Evolutionary conservation across 2,329 filamentous ascomycete species (phyloP).

Genomic region (Fonsecaea pugnacius): DNA sequence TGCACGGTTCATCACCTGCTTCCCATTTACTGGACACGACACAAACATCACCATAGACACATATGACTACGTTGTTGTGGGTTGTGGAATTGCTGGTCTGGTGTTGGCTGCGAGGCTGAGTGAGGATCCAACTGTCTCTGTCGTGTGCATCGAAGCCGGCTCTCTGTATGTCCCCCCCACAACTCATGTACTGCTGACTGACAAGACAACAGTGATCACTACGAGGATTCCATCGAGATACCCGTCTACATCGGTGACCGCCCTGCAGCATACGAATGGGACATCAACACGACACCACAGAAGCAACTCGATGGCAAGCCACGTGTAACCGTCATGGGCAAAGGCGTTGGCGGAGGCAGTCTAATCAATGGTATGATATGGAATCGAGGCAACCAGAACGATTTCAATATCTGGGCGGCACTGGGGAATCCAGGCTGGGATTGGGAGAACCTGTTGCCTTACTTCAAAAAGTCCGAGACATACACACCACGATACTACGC

Average conservation of each 20-base stretch:
- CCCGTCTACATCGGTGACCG: constrained; percentile 40
- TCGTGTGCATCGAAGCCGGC: constrained; percentile 41
- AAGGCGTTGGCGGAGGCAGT: constrained; percentile 47
- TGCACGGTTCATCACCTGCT: neutral
- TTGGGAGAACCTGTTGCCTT: constrained; percentile 53
- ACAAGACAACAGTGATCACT: constrained; percentile 37
- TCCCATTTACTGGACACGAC: neutral
- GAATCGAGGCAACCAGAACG: constrained; percentile 45
- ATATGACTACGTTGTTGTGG: constrained; percentile 43
- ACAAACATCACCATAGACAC: constrained; percentile 5
- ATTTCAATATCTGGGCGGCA: constrained; percentile 53
- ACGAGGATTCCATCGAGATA: constrained; percentile 38
- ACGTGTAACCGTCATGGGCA: constrained; percentile 38
- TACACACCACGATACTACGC: constrained; percentile 49
- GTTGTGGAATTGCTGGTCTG: constrained; percentile 41
- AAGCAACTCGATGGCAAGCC: constrained; percentile 36
- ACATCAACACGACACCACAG: constrained; percentile 38
- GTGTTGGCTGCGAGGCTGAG: constrained; percentile 39
- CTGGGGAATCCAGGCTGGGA: constrained; percentile 54
- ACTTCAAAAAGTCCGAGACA: constrained; percentile 54
- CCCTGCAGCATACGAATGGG: constrained; percentile 40
- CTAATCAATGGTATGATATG: constrained; percentile 48
- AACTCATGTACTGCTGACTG: neutral
- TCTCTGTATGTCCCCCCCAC: constrained; percentile 13
- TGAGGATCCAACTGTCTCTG: constrained; percentile 37